Evolutionary conservation across 805 yeast genomes (phyloP), one percentile per base, ranked within the genome.

Genomic region (Metschnikowia matae): DNA sequence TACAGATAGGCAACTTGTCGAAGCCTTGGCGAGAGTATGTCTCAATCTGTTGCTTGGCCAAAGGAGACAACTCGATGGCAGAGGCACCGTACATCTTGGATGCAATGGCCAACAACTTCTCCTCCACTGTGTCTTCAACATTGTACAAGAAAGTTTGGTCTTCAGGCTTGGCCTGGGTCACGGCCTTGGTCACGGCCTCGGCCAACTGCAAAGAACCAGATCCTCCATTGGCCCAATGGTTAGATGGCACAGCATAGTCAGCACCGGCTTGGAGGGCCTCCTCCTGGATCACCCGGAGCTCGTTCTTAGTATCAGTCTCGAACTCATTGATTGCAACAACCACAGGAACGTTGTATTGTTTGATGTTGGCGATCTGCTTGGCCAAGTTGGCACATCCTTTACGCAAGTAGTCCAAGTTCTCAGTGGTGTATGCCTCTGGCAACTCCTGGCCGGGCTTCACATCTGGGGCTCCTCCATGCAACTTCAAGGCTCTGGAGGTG

Each of bases 151-250:
- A 83, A 54, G 65, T 64, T 54, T 79, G 81, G 33, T 51, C 54
- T 32, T 48, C 31, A 20, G 48, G 36, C 47, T 49, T 42, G 15
- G 52, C 35, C 48, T 62, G 61, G 54, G 70, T 63, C 26, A 87
- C 80, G 31, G 95, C 92, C 57, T 80, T 76, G 49, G 87, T 80
- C 35, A 92, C 96, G 47, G 94, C 87, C 58, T 85, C 69, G 40
- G 98, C 98, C 51, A 92, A 79, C 34, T 80, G 83, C 50, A 87
- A 66, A 23, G 98, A 96, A 50, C 98, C 98, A 53, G 73, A 71
- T 57, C 98, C 98, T 73, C 98, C 98, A 70, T 88, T 80, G 59
- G 88, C 96, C 96, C 96, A 92, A 71, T 92, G 98, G 71, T 85
- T 87, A 6, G 96, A 82, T 15, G 87, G 84, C 57, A 90, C 89